Evolutionary conservation across 768 basidiomycete genomes (phyloP), one percentile per base, ranked within the genome.

Genomic region (Gyrodon lividus): DNA sequence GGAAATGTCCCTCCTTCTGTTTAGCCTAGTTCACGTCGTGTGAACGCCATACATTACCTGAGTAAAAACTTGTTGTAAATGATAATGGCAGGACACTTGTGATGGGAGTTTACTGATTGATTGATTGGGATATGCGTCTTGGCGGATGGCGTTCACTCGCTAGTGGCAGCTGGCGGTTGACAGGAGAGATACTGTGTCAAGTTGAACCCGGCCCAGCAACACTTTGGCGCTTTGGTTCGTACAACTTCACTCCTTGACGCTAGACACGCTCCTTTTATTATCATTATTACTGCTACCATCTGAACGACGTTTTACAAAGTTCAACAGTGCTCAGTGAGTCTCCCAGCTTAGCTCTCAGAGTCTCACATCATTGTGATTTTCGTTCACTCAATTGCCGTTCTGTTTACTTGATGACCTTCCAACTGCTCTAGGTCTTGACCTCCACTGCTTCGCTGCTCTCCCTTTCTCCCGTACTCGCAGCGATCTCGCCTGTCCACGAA

Each of bases 101-200:
- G 7, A 16, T 31, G 16, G 16, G 26, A 40, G 35, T 37, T 20
- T 37, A 54, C 58, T 37, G 20, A 62, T 49, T 64, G 47, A 54
- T 53, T 37, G 20, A 62, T 49, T 64, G 47, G 61, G 54, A 54
- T 54, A 56, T 42, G 23, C 0, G 0, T 17, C 35, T 23, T 45
- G 4, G 33, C 4, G 23, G 59, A 26, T 34, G 30, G 20, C 16
- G 46, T 63, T 56, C 9, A 58, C 55, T 56, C n/a, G n/a, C n/a
- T n/a, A n/a, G n/a, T 37, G 59, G 38, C 30, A 48, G 47, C 50
- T 54, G 50, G 54, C 12, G 60, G 58, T 64, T 63, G 64, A 61
- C 61, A 48, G 30, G 19, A 20, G 7, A 6, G 19, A 19, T 23
- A 20, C n/a, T n/a, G n/a, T n/a, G n/a, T n/a, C n/a, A n/a, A n/a